Percentiles rank a stretch among this genome's conserved stretches.
Evolutionary conservation across 306 rosid genomes (phyloP).

Genomic region (Quercus rubra): DNA sequence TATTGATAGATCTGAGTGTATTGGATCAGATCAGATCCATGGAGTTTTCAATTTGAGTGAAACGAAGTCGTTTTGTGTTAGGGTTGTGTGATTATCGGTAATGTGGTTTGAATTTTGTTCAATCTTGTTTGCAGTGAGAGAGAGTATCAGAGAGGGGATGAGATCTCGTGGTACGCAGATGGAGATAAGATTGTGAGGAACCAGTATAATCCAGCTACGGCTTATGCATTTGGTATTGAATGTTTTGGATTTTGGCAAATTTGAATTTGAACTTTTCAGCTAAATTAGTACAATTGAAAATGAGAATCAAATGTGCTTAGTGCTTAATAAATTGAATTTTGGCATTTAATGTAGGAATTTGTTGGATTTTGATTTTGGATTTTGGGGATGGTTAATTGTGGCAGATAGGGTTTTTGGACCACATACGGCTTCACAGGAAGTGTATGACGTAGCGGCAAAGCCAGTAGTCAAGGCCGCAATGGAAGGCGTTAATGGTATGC

Average conservation of each 20-base stretch:
- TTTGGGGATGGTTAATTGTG: constrained; percentile 28
- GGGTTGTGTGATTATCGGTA: constrained; percentile 21
- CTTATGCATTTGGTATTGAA: constrained; percentile 90
- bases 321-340: constrained; percentile 6
- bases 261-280: constrained; percentile 5
- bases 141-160: constrained; percentile 93
- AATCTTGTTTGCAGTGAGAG: constrained; percentile 77
- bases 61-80: constrained; percentile 27
- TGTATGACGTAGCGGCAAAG: constrained; percentile 94
- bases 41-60: not conserved
- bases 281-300: not conserved
- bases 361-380: constrained; percentile 24
- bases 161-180: constrained; percentile 92
- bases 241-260: not conserved
- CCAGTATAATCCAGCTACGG: constrained; percentile 84
- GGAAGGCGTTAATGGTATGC: constrained; percentile 96
- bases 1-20: constrained; percentile 66
- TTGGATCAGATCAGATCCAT: constrained; percentile 81
- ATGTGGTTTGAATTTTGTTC: constrained; percentile 28
- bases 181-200: constrained; percentile 92
- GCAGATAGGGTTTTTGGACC: constrained; percentile 98
- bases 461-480: constrained; percentile 97
- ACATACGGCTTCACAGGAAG: constrained; percentile 73
- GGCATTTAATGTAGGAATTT: constrained; percentile 9
- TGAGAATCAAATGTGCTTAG: not conserved